Base-by-base conservation (phyloP, 108 stramenopile species). In the Nitzschia sp. region DNA sequence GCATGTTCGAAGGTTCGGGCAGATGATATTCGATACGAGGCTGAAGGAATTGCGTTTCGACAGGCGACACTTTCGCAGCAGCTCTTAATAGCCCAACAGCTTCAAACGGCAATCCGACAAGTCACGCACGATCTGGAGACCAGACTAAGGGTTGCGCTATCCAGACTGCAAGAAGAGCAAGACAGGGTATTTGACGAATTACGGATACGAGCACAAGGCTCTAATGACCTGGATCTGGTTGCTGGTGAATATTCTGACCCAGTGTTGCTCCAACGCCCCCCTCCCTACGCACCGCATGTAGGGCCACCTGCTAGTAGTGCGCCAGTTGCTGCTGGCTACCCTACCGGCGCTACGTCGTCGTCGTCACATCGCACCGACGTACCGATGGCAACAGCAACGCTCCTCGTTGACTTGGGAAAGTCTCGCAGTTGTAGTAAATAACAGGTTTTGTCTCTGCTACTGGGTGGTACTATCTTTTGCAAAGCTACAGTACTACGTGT, bases 111-210 rank as follows among this genome's bases (percentile, higher is more conserved):
- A 16, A 22, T 61, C 23, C 60, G 60, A 13, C 60, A 45, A 2
- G 23, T 44, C 22, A 4, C n/a, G 23, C 2, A 22, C 13, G 15
- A 41, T 25, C 41, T 45, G 1, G 41, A 45, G 11, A 2, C 15
- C 1, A 17, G 44, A 11, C 41, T 38, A 11, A 19, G 15, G 11
- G n/a, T 8, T 1, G 1, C 33, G 1, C 16, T 8, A 38, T 19
- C 36, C 9, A 25, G n/a, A 23, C n/a, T 61, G 11, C 23, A 41
- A 22, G 2, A 41, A 2, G 60, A 61, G 9, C 35, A 41, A 15
- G 60, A 61, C 2, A 36, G 38, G 16, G 44, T 61, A n/a, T 61
- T 61, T 45, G 60, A 61, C 0, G 22, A 44, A 23, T 19, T 61
- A 41, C 60, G 60, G 23, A 45, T 2, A 30, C 55, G 55, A n/a